Evolutionary conservation across 1,139 yeast species (phyloP).

Genomic region (Candida pseudoviswanathii): DNA sequence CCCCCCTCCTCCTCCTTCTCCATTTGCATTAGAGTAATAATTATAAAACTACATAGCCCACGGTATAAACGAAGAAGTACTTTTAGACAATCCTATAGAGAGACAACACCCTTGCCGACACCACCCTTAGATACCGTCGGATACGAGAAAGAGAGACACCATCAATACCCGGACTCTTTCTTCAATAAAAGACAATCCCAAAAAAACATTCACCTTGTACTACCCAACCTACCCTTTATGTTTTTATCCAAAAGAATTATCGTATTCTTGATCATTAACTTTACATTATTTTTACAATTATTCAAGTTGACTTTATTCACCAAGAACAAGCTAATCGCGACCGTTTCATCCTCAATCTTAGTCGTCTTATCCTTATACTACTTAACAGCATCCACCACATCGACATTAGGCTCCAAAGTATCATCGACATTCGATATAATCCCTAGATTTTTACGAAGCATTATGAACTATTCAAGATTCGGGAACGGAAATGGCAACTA

Average conservation of each 20-base stretch:
- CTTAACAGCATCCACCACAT: conserved; percentile 11
- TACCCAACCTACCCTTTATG: conserved; percentile 2
- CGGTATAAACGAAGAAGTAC: not conserved
- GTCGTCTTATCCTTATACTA: conserved; percentile 13
- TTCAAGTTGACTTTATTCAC: conserved; percentile 15
- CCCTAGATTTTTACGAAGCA: conserved; percentile 17
- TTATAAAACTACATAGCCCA: not conserved
- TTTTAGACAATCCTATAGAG: not conserved
- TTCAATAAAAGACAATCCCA: not conserved
- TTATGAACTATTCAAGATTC: conserved; percentile 20
- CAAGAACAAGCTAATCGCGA: conserved; percentile 12
- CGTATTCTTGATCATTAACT: conserved; percentile 10
- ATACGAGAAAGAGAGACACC: not conserved
- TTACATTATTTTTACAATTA: conserved; percentile 9
- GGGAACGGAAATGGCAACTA: conserved; percentile 10
- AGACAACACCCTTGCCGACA: not conserved
- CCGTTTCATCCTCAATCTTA: conserved; percentile 13
- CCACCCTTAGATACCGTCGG: not conserved
- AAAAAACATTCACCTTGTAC: not conserved
- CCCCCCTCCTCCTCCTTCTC: too few relatives aligned
- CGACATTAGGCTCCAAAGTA: conserved; percentile 10
- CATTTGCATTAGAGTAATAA: not conserved
- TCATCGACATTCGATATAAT: conserved; percentile 12
- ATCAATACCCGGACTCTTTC: not conserved
- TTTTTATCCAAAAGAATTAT: conserved; percentile 7